These are phyloP conservation scores for Phytophthora rubi DNA, from an alignment of 352 stramenopile genomes.

Conservation along the genomic window DNA sequence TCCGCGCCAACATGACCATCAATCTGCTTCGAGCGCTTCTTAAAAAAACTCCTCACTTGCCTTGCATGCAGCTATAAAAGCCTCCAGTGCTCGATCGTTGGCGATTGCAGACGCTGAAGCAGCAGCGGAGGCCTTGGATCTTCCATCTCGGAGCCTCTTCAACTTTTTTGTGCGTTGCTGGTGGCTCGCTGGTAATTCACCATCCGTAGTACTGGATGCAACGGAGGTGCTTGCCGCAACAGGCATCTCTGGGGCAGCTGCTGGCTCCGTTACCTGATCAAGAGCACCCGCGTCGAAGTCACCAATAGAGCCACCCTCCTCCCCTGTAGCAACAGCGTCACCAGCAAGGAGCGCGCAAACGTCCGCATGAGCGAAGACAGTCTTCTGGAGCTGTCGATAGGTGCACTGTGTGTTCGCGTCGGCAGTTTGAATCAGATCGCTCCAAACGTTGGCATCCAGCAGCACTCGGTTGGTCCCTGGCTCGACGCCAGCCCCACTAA, in stretches of 20 bases:
- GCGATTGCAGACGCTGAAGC: neutral
- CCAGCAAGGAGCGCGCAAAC: neutral
- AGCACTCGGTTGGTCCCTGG: neutral
- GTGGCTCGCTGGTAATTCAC: neutral
- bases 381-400: neutral
- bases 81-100: neutral
- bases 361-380: neutral
- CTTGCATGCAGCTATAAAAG: neutral
- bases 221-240: neutral
- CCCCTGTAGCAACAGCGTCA: neutral
- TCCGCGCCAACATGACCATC: neutral
- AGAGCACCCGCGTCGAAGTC: neutral
- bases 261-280: neutral
- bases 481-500: neutral
- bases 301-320: neutral
- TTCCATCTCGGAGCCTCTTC: neutral
- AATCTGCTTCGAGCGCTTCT: neutral
- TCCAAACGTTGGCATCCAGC: neutral
- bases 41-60: neutral
- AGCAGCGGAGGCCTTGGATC: neutral
- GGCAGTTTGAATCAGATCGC: neutral
- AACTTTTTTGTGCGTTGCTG: neutral
- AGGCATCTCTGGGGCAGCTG: neutral
- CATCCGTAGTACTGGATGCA: neutral
- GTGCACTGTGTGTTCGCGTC: neutral